A percentile compares a stretch with the other conserved stretches of the same genome.
phyloP scores from a whole-genome alignment of 2,329 filamentous ascomycete genomes.

The Talaromyces rugulosus region DNA sequence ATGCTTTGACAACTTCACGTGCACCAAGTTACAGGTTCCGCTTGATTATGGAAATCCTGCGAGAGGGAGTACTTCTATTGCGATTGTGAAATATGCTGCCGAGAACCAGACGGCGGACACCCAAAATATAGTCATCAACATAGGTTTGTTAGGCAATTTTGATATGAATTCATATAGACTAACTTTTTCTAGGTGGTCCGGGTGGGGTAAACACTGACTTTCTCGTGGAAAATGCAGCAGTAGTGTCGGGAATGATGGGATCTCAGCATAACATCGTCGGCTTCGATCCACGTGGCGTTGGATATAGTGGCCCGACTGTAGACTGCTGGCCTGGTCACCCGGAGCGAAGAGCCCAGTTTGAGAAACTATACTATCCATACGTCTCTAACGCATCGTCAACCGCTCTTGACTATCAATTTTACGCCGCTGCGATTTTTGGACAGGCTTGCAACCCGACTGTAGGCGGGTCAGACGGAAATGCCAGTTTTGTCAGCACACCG shows the following conservation, averaged over 20 bases:
- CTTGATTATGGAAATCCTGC: constrained; percentile 18
- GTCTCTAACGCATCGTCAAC: constrained; percentile 15
- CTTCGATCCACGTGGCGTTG: constrained; percentile 28
- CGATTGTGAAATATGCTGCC: constrained; percentile 17
- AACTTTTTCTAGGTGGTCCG: background rate
- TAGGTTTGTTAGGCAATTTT: background rate
- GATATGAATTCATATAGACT: too few relatives aligned
- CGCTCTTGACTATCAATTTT: constrained; percentile 13
- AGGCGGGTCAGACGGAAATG: constrained; percentile 17
- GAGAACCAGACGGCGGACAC: constrained; percentile 10
- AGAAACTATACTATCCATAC: constrained; percentile 15
- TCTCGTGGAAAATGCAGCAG: background rate
- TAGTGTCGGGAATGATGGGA: background rate
- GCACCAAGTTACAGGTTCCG: constrained; percentile 18
- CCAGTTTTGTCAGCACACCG: constrained; percentile 26
- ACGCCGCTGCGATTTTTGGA: constrained; percentile 13
- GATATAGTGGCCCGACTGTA: constrained; percentile 24
- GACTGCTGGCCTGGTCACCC: constrained; percentile 25
- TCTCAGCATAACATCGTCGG: constrained; percentile 22
- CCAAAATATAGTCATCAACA: constrained; percentile 17
- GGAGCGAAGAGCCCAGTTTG: constrained; percentile 14
- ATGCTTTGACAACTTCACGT: constrained; percentile 15
- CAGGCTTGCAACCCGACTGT: constrained; percentile 12
- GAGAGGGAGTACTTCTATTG: constrained; percentile 15
- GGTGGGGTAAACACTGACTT: background rate